Base-by-base conservation (phyloP, 345 rosid species). In the Trapa bicornis region DNA sequence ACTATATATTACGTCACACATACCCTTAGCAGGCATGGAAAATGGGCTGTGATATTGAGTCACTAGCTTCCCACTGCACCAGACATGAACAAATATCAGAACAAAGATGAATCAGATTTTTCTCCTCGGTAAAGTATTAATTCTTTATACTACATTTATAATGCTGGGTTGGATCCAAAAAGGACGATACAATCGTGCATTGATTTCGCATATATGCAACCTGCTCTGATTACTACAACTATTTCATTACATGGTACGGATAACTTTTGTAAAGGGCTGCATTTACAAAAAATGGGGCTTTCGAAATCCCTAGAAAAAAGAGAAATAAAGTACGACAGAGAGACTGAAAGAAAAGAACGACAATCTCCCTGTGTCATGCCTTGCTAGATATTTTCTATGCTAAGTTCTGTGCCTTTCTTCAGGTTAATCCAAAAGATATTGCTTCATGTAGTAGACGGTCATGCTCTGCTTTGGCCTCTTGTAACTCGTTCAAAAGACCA, bases 401-500 rank as follows among this genome's bases (percentile, higher is more conserved):
- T 11, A 33, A 5, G 11, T 2, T 52, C 36, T 66, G 69, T 71
- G 84, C 90, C 37, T 41, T 41, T 67, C 77, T 75, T 82, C 80
- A 17, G 79, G 63, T 50, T 61, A 3, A 66, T 72, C 81, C 77
- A 83, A 57, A 22, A 35, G 71, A 73, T 56, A 74, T 73, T 62
- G 84, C 65, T 74, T 86, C 87, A 13, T 63, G 76, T 66, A 73
- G 68, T 61, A 87, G 57, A 52, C 72, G 76, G 45, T 73, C 75
- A 67, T 83, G 82, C 72, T 83, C 83, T 0, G 36, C 65, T 67
- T 82, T 69, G 22, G 69, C 81, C 47, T 61, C 82, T 72, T 35
- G 78, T 10, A 89, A 43, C 78, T 87, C 89, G 48, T 64, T 79
- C 77, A 71, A 74, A 37, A 92, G 89, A 67, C 63, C 33, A 60